Base-by-base conservation (phyloP, 352 stramenopile species). In the Phytophthora cajani region DNA sequence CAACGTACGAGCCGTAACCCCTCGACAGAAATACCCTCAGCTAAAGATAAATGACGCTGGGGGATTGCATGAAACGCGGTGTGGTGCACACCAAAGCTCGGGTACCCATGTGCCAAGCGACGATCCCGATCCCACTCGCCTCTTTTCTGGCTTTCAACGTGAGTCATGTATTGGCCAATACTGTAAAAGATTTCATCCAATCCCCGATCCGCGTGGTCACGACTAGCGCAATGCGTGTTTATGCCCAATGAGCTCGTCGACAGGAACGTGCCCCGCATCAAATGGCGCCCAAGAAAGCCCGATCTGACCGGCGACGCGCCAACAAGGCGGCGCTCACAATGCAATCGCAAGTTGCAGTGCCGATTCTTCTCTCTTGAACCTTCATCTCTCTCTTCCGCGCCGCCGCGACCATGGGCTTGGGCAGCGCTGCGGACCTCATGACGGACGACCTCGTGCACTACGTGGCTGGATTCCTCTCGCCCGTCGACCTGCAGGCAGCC, bases 361-460 rank as follows among this genome's bases (percentile, higher is more conserved):
- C 33, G 9, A 51, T 14, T 21, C 1, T 8, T 12, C 59, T 72
- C 58, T 52, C 12, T 30, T 30, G 27, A 30, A 30, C 27, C 3
- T 30, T 30, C 27, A 30, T 30, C 27, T 44, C 27, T 23, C 23
- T 69, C 10, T 50, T 63, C 53, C 38, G 21, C 32, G 27, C 53
- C 23, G 38, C 58, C 23, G 54, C 54, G 47, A 10, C 46, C 19
- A 42, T 38, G 23, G 58, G 38, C 38, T n/a, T 38, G 23, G 58
- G 38, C 38, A 44, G 16, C 38, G 14, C 38, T 14, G 38, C 51
- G 10, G 66, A 78, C 36, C 36, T 76, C 53, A 64, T 80, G 54
- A 78, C 71, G 19, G 80, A 89, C 33, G 80, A 90, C 38, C 50
- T 87, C 69, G 82, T 90, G 60, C 77, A 87, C 47, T 72, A 78